Conservation (phyloP, 495 filamentous ascomycete genomes). For the Neurospora sp. region DNA sequence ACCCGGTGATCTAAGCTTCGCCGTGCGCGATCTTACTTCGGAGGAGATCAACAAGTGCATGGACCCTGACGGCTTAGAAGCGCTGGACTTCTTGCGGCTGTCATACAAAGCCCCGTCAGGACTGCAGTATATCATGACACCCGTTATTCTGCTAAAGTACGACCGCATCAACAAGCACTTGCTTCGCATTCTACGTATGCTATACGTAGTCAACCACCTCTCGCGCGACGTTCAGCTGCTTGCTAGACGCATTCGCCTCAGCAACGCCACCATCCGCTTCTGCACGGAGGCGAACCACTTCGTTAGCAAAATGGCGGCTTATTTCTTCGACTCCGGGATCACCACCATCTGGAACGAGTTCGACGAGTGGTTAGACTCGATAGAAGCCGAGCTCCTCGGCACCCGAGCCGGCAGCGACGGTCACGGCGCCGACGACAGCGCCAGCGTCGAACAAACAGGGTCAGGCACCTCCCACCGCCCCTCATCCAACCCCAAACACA, state of each 20-base stretch:
- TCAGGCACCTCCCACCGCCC: constrained; percentile 41
- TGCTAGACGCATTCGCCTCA: constrained; percentile 9
- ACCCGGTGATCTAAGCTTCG: constrained; percentile 77
- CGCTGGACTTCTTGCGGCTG: constrained; percentile 81
- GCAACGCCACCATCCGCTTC: constrained; percentile 48
- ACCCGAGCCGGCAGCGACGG: constrained; percentile 4
- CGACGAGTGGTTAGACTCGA: constrained; percentile 48
- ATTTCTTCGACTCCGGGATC: constrained; percentile 72
- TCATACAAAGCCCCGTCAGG: constrained; percentile 72
- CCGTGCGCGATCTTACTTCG: constrained; percentile 66
- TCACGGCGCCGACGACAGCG: constrained; percentile 19
- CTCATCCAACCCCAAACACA: constrained; percentile 46
- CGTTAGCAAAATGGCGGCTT: constrained; percentile 52
- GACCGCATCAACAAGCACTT: constrained; percentile 74
- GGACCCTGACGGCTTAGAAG: constrained; percentile 69
- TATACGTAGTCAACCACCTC: constrained; percentile 61
- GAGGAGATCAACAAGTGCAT: constrained; percentile 70
- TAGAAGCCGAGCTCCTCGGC: constrained; percentile 46
- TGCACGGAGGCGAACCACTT: constrained; percentile 71
- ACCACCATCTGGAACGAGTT: constrained; percentile 61
- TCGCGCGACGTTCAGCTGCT: constrained; percentile 39
- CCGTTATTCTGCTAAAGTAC: constrained; percentile 59
- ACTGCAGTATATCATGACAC: constrained; percentile 63
- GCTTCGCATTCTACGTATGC: constrained; percentile 68
- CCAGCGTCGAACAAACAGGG: constrained; percentile 42